phyloP scores from a whole-genome alignment of 176 grass and related monocot genomes.

The Phoenix roebelenii region DNA sequence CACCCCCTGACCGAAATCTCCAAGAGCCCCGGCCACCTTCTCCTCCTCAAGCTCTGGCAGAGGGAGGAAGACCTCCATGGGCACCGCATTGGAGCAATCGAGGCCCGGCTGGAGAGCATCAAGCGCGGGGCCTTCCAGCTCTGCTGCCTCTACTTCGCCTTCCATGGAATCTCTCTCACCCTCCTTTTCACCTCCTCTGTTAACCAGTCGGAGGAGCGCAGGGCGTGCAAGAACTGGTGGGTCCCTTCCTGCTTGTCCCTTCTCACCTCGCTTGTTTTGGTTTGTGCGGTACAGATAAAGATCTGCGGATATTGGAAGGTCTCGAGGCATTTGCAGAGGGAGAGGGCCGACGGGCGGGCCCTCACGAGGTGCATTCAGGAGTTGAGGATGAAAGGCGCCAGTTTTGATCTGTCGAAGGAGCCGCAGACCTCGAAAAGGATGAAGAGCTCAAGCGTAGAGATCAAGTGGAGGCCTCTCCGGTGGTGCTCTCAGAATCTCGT shows the following conservation, averaged over 20 bases:
- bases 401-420: constrained; percentile 83
- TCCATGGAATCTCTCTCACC: constrained; percentile 68
- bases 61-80: constrained; percentile 61
- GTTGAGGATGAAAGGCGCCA: constrained; percentile 17
- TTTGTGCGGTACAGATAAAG: constrained; percentile 42
- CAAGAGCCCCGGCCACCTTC: constrained; percentile 61
- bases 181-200: constrained; percentile 69
- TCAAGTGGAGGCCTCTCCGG: constrained; percentile 33
- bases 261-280: constrained; percentile 58
- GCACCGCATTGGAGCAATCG: constrained; percentile 28
- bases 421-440: constrained; percentile 49
- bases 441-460: constrained; percentile 59
- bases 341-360: constrained; percentile 50
- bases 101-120: constrained; percentile 45
- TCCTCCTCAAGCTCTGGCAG: constrained; percentile 86
- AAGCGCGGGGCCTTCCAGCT: constrained; percentile 68
- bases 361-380: constrained; percentile 68
- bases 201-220: not conserved
- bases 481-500: constrained; percentile 67
- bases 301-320: constrained; percentile 63
- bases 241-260: constrained; percentile 50
- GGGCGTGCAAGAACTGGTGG: constrained; percentile 61
- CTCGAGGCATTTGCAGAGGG: constrained; percentile 36
- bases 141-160: constrained; percentile 76
- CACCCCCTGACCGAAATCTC: constrained; percentile 74